phyloP scores from a whole-genome alignment of 1,139 yeast species.

The Suhomyces maxii region DNA sequence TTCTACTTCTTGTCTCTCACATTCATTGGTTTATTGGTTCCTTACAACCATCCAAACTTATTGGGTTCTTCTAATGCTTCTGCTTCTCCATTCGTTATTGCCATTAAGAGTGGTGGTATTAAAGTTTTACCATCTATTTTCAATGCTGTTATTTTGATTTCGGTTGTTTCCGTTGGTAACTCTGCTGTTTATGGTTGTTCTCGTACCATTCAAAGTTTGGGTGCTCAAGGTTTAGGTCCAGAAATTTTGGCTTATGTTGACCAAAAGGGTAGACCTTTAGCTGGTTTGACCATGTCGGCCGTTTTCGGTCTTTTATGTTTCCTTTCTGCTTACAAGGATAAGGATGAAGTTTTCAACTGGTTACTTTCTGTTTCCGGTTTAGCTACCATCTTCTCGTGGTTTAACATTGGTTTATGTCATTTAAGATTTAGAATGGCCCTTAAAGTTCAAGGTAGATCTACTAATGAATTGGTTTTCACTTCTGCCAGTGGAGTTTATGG shows the following conservation, averaged over 20 bases:
- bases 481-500: conserved; percentile 36
- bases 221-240: conserved; percentile 46
- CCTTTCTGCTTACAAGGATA: conserved; percentile 41
- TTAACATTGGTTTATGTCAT: conserved; percentile 40
- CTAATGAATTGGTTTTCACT: conserved; percentile 29
- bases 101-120: conserved; percentile 43
- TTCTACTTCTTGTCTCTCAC: conserved; percentile 43
- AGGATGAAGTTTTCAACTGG: conserved; percentile 42
- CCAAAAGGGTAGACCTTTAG: conserved; percentile 43
- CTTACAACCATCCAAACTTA: conserved; percentile 31
- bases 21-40: conserved; percentile 40
- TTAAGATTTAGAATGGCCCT: conserved; percentile 41
- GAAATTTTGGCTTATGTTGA: conserved; percentile 37
- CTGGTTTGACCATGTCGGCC: conserved; percentile 36
- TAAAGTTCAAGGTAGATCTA: conserved; percentile 29
- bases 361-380: conserved; percentile 43
- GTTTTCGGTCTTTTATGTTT: conserved; percentile 42
- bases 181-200: conserved; percentile 48
- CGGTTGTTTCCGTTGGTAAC: conserved; percentile 47
- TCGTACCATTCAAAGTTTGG: conserved; percentile 41
- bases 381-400: conserved; percentile 47
- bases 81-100: conserved; percentile 47
- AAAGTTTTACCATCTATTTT: conserved; percentile 44
- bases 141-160: conserved; percentile 42
- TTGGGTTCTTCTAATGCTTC: conserved; percentile 34